Evolutionary conservation across 1,284 basidiomycete species (phyloP), one percentile per base, ranked within the genome.

Genomic region (Leucocoprinus gongylophorus): DNA sequence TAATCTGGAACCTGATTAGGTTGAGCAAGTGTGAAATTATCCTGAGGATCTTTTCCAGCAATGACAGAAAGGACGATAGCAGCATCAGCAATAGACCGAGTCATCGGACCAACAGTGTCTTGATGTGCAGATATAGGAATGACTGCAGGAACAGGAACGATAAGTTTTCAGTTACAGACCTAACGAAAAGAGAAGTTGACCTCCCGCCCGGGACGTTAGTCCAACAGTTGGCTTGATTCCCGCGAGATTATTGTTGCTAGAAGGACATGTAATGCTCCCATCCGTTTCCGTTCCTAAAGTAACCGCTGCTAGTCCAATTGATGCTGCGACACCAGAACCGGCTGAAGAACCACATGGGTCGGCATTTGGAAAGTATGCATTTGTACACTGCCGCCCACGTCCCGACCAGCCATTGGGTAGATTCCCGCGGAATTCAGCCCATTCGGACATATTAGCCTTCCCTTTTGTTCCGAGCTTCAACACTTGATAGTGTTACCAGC

Each of bases 391-490:
- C 1, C 84, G 83, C 3, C 82, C 82, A 8, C 82, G 72, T 13
- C 79, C 83, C 20, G 80, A 84, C 73, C 77, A 88, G 4, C 84
- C 85, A 5, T 76, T 79, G 0, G 81, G 69, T 4, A 79, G 55
- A 13, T 49, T 64, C 1, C 82, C 83, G 40, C 83, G 69, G 56
- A 76, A 80, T 59, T 82, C 70, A 1, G 82, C 75, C 65, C 74
- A 83, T 62, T 85, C 83, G 0, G 79, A 82, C 28, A 82, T 65
- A 57, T 77, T 81, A n/a, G 80, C 71, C 61, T 85, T 84, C n/a
- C 80, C 75, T 74, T 21, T 33, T 7, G 17, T 5, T 15, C 18
- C 17, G 18, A 17, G 17, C 5, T 23, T 46, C 0, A 46, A 13
- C 44, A 33, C 32, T 28, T 30, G 17, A 45, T 32, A 3, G 18